Conservation (phyloP, 495 filamentous ascomycete species). For the Penicillium malachiteum region DNA sequence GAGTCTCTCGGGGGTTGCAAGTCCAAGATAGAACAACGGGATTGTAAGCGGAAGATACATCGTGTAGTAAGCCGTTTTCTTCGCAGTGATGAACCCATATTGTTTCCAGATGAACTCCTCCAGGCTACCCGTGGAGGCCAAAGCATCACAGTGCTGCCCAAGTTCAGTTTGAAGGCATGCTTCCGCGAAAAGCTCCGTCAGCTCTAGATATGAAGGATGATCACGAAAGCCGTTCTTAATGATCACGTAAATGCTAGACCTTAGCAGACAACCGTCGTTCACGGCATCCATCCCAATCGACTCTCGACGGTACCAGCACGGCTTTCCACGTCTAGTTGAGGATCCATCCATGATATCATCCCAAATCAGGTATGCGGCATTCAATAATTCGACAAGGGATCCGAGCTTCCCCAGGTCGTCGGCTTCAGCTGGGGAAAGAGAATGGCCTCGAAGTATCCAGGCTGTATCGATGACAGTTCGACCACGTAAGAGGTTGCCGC, state of each 20-base stretch:
- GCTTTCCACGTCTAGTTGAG: conserved; percentile 75
- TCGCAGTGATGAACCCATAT: conserved; percentile 84
- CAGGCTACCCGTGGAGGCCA: not conserved
- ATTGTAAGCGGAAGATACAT: conserved; percentile 92
- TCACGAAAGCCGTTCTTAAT: conserved; percentile 76
- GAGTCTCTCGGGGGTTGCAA: not conserved
- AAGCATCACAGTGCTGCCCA: conserved; percentile 71
- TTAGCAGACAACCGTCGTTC: conserved; percentile 88
- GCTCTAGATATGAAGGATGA: conserved; percentile 71
- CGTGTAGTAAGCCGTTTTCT: conserved; percentile 93
- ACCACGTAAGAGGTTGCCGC: not conserved
- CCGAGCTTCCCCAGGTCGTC: conserved; percentile 48
- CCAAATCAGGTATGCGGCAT: conserved; percentile 86
- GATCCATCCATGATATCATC: conserved; percentile 87
- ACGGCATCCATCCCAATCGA: conserved; percentile 83
- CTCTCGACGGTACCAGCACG: conserved; percentile 84
- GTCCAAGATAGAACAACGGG: conserved; percentile 63
- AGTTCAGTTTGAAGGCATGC: conserved; percentile 79
- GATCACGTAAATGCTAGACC: conserved; percentile 71
- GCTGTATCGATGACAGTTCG: not conserved
- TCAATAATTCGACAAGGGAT: conserved; percentile 87
- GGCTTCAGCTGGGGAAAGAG: not conserved
- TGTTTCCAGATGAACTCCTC: conserved; percentile 68
- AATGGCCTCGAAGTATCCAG: not conserved
- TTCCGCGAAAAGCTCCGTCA: conserved; percentile 85